A percentile compares a stretch with the other conserved stretches of the same genome.
Conservation (phyloP, 805 yeast genomes). For the Maudiozyma saulgeensis region DNA sequence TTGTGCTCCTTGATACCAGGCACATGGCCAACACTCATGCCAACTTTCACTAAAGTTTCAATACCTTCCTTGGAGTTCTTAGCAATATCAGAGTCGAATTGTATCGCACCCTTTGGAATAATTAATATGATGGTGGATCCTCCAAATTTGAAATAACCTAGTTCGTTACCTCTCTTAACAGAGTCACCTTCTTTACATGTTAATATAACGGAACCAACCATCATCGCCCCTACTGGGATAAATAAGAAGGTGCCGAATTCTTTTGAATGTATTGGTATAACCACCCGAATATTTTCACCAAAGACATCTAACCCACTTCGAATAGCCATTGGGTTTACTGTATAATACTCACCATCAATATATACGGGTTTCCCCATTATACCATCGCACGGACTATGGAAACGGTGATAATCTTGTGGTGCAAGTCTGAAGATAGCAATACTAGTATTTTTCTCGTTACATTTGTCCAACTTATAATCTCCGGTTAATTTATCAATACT, state of each 20-base stretch:
- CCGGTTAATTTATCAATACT: conserved; percentile 46
- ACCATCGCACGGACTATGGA: conserved; percentile 83
- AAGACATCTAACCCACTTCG: conserved; percentile 81
- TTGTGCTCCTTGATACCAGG: conserved; percentile 40
- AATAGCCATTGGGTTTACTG: conserved; percentile 96
- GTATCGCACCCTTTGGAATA: conserved; percentile 41
- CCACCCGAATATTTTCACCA: conserved; percentile 79
- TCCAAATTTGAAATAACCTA: conserved; percentile 94
- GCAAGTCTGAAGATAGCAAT: conserved; percentile 81
- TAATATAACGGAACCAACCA: conserved; percentile 87
- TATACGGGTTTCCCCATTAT: conserved; percentile 50
- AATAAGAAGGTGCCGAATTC: conserved; percentile 71
- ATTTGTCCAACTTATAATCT: conserved; percentile 31
- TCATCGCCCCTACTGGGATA: conserved; percentile 93
- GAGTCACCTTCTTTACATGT: conserved; percentile 52
- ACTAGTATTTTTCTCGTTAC: conserved; percentile 42
- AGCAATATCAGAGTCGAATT: conserved; percentile 65
- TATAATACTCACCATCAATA: conserved; percentile 85
- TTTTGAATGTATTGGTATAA: conserved; percentile 66
- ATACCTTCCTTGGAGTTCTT: conserved; percentile 57
- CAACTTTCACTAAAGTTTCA: conserved; percentile 81
- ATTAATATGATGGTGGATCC: conserved; percentile 78
- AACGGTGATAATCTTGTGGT: conserved; percentile 94
- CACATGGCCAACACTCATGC: conserved; percentile 83
- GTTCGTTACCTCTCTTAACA: conserved; percentile 64